Evolutionary conservation across 192 early-diverging fungal genomes (phyloP).

Genomic region (Backusella psychrophila): DNA sequence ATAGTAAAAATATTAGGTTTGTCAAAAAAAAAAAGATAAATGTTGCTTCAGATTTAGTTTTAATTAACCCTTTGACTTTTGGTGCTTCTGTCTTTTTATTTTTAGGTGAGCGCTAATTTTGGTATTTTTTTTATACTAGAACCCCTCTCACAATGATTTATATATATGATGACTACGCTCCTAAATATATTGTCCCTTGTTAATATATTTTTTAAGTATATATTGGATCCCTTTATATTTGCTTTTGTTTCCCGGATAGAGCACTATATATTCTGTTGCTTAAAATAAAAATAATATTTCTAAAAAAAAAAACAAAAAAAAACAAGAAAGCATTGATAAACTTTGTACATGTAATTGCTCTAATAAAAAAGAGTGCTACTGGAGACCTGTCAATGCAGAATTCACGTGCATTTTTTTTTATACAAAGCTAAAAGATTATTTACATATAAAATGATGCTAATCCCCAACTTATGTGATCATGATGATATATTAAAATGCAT

Average conservation of each 20-base stretch:
- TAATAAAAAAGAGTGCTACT: neutral
- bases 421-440: neutral
- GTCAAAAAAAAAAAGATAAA: neutral
- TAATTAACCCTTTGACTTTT: neutral
- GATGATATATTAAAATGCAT: conserved; percentile 1
- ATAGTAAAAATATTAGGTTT: neutral
- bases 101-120: neutral
- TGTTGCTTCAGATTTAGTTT: neutral
- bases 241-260: neutral
- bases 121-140: neutral
- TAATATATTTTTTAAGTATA: neutral
- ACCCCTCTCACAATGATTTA: neutral
- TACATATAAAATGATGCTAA: neutral
- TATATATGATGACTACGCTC: neutral
- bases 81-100: neutral
- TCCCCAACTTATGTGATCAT: neutral
- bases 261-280: neutral
- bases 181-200: neutral
- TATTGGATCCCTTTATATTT: neutral
- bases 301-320: neutral
- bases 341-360: neutral
- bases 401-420: neutral
- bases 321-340: neutral
- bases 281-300: neutral
- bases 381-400: neutral